Evolutionary conservation across 176 grass and related monocot genomes (phyloP).

Genomic region (Poa pratensis): DNA sequence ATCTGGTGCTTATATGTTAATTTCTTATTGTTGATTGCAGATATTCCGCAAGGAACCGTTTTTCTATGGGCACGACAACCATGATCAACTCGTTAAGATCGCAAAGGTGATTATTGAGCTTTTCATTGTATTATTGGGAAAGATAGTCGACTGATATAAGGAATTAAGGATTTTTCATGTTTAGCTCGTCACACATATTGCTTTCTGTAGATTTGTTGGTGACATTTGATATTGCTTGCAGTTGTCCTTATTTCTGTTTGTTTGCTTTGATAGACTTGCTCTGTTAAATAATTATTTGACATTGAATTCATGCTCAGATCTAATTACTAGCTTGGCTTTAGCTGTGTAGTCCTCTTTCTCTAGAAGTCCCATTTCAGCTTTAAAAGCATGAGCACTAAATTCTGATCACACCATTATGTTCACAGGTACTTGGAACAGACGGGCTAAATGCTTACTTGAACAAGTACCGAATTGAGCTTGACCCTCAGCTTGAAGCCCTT

Average conservation of each 20-base stretch:
- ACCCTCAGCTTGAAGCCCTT: slow-evolving; percentile 92
- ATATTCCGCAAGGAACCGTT: slow-evolving; percentile 86
- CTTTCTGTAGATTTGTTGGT: neutral
- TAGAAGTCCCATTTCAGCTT: neutral
- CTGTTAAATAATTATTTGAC: neutral
- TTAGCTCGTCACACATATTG: neutral
- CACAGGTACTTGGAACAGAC: slow-evolving; percentile 89
- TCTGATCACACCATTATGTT: neutral
- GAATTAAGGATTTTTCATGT: too few species aligned
- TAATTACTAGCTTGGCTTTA: neutral
- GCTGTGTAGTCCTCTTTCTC: neutral
- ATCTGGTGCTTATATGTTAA: neutral
- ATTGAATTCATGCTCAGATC: neutral
- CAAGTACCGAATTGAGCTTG: slow-evolving; percentile 90
- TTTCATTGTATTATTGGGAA: slow-evolving; percentile 13
- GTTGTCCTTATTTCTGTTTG: neutral
- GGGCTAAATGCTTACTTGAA: slow-evolving; percentile 87
- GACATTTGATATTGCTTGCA: slow-evolving; percentile 4
- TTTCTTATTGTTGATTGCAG: slow-evolving; percentile 44
- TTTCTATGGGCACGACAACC: slow-evolving; percentile 85
- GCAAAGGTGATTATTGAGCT: slow-evolving; percentile 59
- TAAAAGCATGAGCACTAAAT: slow-evolving; percentile 12
- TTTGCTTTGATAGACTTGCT: neutral
- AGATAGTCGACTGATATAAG: neutral
- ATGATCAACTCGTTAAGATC: slow-evolving; percentile 84